These are phyloP conservation scores for Populus pruinosa DNA, from an alignment of 345 rosid species.

Conservation along the genomic window DNA sequence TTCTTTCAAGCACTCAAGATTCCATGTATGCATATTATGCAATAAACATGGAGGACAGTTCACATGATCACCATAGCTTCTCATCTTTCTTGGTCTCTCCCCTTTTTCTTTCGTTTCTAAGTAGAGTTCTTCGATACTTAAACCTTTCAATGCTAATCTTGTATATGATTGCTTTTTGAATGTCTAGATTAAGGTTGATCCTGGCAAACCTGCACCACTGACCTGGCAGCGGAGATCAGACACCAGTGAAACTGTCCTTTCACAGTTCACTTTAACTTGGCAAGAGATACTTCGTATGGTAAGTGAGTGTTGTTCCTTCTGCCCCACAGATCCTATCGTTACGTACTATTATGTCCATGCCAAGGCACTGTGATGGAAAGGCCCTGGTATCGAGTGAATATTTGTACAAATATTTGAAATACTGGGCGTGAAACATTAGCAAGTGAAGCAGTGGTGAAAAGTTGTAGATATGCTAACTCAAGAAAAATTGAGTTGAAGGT, in stretches of 20 bases:
- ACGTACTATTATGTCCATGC: not conserved
- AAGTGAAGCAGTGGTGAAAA: not conserved
- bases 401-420: not conserved
- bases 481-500: not conserved
- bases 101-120: not conserved
- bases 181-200: constrained; percentile 21
- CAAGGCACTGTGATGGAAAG: not conserved
- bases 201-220: constrained; percentile 29
- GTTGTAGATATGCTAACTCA: not conserved
- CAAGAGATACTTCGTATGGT: constrained; percentile 26
- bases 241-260: constrained; percentile 4
- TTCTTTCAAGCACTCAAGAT: too few relatives aligned
- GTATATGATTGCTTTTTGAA: not conserved
- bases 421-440: not conserved
- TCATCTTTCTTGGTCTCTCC: not conserved
- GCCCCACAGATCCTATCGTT: not conserved
- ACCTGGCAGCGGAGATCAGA: constrained; percentile 32
- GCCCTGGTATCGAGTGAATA: not conserved
- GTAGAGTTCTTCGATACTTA: not conserved
- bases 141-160: constrained; percentile 4
- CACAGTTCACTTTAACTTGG: constrained; percentile 15
- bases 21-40: too few relatives aligned
- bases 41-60: not conserved
- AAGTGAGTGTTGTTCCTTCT: not conserved
- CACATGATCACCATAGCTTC: not conserved